Conservation (phyloP, 148 eudicot species). For the Persicaria tinctoria region DNA sequence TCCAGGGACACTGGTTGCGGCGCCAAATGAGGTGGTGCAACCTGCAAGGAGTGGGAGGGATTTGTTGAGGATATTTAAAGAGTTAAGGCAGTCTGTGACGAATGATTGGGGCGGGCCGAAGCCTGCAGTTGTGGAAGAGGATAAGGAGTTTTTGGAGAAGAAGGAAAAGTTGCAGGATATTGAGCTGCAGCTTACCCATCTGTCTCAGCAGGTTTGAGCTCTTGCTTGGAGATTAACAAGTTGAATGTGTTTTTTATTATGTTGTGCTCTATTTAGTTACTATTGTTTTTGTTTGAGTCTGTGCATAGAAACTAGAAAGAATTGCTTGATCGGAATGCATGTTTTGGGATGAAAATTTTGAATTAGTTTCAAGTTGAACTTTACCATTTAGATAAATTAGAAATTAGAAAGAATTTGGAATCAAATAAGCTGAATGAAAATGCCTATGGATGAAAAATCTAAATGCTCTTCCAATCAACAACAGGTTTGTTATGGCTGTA, state of each 20-base stretch:
- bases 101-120: conserved; percentile 50
- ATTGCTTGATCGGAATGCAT: not conserved
- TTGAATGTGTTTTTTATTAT: conserved; percentile 13
- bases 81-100: conserved; percentile 57
- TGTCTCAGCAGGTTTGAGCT: conserved; percentile 31
- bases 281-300: not conserved
- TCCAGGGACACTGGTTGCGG: conserved; percentile 21
- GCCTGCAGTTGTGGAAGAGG: conserved; percentile 29
- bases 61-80: conserved; percentile 53
- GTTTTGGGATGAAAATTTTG: not conserved
- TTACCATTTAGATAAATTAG: not conserved
- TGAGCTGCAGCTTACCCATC: conserved; percentile 43
- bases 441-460: not conserved
- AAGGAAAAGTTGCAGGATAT: conserved; percentile 44
- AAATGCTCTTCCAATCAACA: not conserved
- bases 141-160: conserved; percentile 53
- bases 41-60: conserved; percentile 58
- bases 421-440: not conserved
- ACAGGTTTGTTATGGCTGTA: not conserved
- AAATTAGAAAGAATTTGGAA: not conserved
- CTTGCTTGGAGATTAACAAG: conserved; percentile 15
- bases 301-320: not conserved
- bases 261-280: not conserved
- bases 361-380: not conserved
- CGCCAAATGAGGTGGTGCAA: conserved; percentile 33